phyloP scores from a whole-genome alignment of 2,329 filamentous ascomycete genomes.

The Zymoseptoria crescenta region DNA sequence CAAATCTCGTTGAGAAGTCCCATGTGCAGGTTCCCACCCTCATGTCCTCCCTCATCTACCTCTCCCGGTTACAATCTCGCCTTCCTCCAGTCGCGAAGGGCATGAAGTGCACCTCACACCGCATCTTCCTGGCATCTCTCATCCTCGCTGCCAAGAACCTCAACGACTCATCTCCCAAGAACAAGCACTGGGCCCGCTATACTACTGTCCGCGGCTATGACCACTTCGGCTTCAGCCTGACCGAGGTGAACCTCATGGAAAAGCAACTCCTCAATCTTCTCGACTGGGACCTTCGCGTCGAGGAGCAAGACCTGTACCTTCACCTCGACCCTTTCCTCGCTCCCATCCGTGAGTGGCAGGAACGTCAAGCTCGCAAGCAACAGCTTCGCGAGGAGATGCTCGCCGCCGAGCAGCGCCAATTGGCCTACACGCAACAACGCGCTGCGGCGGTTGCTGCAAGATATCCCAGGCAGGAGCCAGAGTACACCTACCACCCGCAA shows the following conservation, averaged over 20 bases:
- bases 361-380: slow-evolving; percentile 48
- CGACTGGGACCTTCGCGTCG: slow-evolving; percentile 88
- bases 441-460: slow-evolving; percentile 20
- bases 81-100: slow-evolving; percentile 93
- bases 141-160: slow-evolving; percentile 92
- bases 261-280: slow-evolving; percentile 93
- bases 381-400: slow-evolving; percentile 34
- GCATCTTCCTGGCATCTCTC: slow-evolving; percentile 86
- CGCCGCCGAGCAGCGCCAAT: slow-evolving; percentile 26
- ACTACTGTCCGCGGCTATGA: slow-evolving; percentile 65
- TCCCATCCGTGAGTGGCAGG: slow-evolving; percentile 62
- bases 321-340: slow-evolving; percentile 84
- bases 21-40: slow-evolving; percentile 96
- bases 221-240: slow-evolving; percentile 83
- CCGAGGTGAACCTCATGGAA: slow-evolving; percentile 99
- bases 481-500: slow-evolving; percentile 22
- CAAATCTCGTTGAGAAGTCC: slow-evolving; percentile 78
- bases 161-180: slow-evolving; percentile 98
- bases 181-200: slow-evolving; percentile 99
- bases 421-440: slow-evolving; percentile 27
- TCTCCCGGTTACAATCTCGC: slow-evolving; percentile 71
- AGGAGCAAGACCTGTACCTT: slow-evolving; percentile 73
- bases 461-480: slow-evolving; percentile 22
- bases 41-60: slow-evolving; percentile 94
- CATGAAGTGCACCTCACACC: slow-evolving; percentile 90